A percentile compares a stretch with the other conserved stretches of the same genome.
Conservation (phyloP, 768 basidiomycete species). For the Boletus tomentosulus region DNA sequence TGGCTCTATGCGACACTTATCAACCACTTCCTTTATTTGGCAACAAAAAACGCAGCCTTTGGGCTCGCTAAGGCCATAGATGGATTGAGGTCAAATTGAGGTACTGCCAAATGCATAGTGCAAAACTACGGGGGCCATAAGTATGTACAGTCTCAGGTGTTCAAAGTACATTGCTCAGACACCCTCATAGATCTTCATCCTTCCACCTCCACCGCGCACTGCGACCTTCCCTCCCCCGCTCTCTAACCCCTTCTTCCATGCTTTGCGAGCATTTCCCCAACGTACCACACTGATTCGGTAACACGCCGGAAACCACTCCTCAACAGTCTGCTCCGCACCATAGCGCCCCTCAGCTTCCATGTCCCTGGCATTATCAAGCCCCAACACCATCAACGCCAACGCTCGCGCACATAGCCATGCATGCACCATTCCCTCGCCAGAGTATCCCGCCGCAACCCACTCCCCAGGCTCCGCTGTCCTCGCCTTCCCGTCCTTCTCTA, state of each 20-base stretch:
- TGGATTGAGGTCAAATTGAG: too few relatives aligned
- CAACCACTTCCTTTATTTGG: too few relatives aligned
- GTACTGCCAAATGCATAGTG: too few relatives aligned
- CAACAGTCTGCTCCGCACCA: constrained; percentile 18
- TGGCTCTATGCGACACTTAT: too few relatives aligned
- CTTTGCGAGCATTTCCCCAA: constrained; percentile 5
- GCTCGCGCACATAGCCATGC: constrained; percentile 62
- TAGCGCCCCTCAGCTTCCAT: constrained; percentile 17
- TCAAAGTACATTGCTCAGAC: not conserved
- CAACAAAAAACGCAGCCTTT: too few relatives aligned
- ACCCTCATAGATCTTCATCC: constrained; percentile 22
- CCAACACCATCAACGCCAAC: constrained; percentile 57
- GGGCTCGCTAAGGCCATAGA: too few relatives aligned
- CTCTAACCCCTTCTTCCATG: constrained; percentile 6
- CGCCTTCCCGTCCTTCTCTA: constrained; percentile 1
- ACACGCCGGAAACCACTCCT: constrained; percentile 25
- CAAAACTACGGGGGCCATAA: too few relatives aligned
- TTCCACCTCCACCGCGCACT: constrained; percentile 21
- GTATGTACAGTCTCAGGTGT: too few relatives aligned
- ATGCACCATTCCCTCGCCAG: constrained; percentile 72
- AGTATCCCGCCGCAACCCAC: constrained; percentile 69
- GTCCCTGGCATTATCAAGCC: constrained; percentile 24
- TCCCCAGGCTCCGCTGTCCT: constrained; percentile 44
- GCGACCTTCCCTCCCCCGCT: not conserved
- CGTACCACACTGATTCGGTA: constrained; percentile 16